These are phyloP conservation scores for Prunus armeniaca DNA, from an alignment of 306 rosid species.

Conservation along the genomic window DNA sequence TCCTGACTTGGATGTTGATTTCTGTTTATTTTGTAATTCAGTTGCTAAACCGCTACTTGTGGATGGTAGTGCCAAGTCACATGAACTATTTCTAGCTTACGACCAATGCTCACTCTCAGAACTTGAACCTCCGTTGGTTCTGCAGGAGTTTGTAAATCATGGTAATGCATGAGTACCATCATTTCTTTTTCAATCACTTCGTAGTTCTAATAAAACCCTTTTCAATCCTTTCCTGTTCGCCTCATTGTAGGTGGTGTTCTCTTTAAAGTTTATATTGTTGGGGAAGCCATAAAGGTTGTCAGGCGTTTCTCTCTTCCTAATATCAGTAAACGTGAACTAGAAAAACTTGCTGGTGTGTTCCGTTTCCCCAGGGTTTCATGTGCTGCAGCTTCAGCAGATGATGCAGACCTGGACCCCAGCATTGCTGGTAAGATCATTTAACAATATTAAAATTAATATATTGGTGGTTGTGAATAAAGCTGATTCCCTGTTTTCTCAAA, in stretches of 20 bases:
- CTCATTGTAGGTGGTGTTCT: constrained; percentile 69
- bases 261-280: constrained; percentile 79
- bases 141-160: constrained; percentile 93
- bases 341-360: constrained; percentile 59
- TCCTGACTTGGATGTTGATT: neutral
- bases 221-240: neutral
- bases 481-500: neutral
- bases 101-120: constrained; percentile 74
- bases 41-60: constrained; percentile 90
- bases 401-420: constrained; percentile 83
- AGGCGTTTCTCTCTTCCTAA: constrained; percentile 92
- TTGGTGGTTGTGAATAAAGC: neutral
- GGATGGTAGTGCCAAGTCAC: constrained; percentile 88
- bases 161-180: constrained; percentile 34
- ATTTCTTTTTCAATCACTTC: neutral
- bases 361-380: constrained; percentile 87
- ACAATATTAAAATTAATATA: neutral
- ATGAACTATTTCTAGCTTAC: constrained; percentile 74
- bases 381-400: constrained; percentile 97
- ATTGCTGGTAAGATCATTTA: constrained; percentile 61
- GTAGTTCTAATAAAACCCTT: neutral
- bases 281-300: constrained; percentile 86
- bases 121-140: constrained; percentile 89
- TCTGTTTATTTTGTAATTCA: constrained; percentile 17
- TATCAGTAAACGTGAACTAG: constrained; percentile 63